phyloP scores from a whole-genome alignment of 495 filamentous ascomycete genomes.

The Aspergillus wentii region DNA sequence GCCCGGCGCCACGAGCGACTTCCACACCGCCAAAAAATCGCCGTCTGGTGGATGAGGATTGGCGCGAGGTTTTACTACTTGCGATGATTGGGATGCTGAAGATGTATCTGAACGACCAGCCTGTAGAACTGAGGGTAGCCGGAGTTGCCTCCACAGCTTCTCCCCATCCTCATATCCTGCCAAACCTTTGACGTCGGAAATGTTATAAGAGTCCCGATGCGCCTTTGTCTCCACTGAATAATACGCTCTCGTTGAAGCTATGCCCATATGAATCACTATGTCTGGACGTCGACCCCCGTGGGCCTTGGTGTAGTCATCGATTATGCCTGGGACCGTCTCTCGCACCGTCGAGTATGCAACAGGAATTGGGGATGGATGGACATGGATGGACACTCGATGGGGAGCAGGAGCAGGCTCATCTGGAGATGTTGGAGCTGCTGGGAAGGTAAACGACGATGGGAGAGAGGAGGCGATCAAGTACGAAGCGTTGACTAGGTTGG shows the following conservation, averaged over 20 bases:
- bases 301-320: constrained; percentile 28
- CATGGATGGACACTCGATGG: constrained; percentile 58
- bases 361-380: constrained; percentile 60
- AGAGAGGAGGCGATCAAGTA: constrained; percentile 61
- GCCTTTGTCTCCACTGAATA: constrained; percentile 68
- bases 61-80: constrained; percentile 1
- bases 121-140: constrained; percentile 27
- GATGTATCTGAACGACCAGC: constrained; percentile 17
- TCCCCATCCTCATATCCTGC: constrained; percentile 48
- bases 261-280: constrained; percentile 72
- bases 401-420: constrained; percentile 11
- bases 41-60: constrained; percentile 27
- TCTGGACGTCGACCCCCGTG: constrained; percentile 50
- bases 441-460: constrained; percentile 25
- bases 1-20: constrained; percentile 23
- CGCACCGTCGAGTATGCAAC: constrained; percentile 67
- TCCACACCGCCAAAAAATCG: constrained; percentile 32
- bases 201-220: constrained; percentile 70
- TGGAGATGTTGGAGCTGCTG: constrained; percentile 9
- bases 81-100: not conserved
- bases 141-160: constrained; percentile 40
- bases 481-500: constrained; percentile 64
- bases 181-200: constrained; percentile 62
- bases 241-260: constrained; percentile 63
- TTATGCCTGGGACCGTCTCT: constrained; percentile 53